Base-by-base conservation (phyloP, 306 rosid genomes). In the Pyrus pyrifolia region DNA sequence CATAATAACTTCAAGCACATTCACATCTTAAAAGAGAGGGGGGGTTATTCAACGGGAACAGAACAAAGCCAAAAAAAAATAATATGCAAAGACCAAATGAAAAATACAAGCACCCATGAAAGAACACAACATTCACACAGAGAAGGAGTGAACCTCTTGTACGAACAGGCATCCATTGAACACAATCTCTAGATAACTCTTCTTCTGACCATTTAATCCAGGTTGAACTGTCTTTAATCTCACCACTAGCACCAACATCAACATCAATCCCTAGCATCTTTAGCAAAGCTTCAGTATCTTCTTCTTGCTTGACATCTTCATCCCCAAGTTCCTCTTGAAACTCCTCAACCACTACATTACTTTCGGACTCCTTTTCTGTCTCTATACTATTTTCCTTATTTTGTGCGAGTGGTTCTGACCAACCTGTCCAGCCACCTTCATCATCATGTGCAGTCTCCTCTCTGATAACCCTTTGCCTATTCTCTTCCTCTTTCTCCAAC, bases 361-460 rank as follows among this genome's bases (percentile, higher is more conserved):
- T 72, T 52, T 82, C 70, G 22, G 72, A 52, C 67, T 84, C 80
- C 67, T 73, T 77, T 83, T 84, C 91, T 59, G 72, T 68, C 69
- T 52, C 44, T 68, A 40, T 38, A 57, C 74, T 57, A 73, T 63
- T 72, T 78, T 84, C 84, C 45, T 81, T 86, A 74, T 75, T 85
- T 77, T 82, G 85, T 71, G 89, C 76, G 23, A 75, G 65, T 15
- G 93, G 98, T 78, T 91, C 93, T 18, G 93, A 92, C 98, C 98
- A 94, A 84, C 98, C 98, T 38, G 97, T 94, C 98, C 98, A 94
- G 72, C 97, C 97, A 79, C 97, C 96, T 67, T 83, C 79, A 75
- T 79, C 80, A 68, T 86, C 90, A 74, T 46, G 69, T 59, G 83
- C 65, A 51, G 69, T 74, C 76, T 91, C 94, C 86, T 94, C 98